phyloP scores from a whole-genome alignment of 768 basidiomycete genomes.

The Lyophyllum decastes region DNA sequence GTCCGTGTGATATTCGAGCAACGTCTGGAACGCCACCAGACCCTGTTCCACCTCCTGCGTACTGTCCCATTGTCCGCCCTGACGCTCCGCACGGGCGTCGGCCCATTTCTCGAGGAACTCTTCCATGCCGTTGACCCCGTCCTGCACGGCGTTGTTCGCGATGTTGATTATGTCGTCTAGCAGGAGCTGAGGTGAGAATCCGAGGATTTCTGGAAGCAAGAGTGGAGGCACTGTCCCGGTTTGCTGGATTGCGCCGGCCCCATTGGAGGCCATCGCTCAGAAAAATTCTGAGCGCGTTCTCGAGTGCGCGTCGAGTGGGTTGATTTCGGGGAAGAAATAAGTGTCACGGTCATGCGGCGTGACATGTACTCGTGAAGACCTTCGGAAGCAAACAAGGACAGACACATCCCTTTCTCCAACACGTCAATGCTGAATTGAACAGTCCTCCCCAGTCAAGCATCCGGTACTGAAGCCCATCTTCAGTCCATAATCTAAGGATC shows the following conservation, averaged over 20 bases:
- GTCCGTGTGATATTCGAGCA: constrained; percentile 87
- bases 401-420: not conserved
- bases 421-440: too few species aligned
- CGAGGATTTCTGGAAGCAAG: constrained; percentile 72
- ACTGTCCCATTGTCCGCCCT: constrained; percentile 52
- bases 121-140: constrained; percentile 80
- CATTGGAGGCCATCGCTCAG: constrained; percentile 6
- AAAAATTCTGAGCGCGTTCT: not conserved
- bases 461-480: not conserved
- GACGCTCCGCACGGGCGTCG: constrained; percentile 54
- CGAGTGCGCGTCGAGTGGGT: not conserved
- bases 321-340: not conserved
- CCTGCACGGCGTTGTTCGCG: constrained; percentile 76
- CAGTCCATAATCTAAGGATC: not conserved
- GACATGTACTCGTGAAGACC: not conserved
- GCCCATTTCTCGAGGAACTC: constrained; percentile 76
- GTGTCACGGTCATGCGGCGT: not conserved
- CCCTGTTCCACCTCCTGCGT: constrained; percentile 79
- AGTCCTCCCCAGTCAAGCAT: too few species aligned
- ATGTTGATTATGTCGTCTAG: constrained; percentile 88
- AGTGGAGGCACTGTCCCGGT: constrained; percentile 38
- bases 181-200: constrained; percentile 81
- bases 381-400: not conserved
- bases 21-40: constrained; percentile 82
- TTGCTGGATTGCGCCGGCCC: constrained; percentile 5